Conservation (phyloP, 108 stramenopile species). For the Nannochloropsis gaditana region DNA sequence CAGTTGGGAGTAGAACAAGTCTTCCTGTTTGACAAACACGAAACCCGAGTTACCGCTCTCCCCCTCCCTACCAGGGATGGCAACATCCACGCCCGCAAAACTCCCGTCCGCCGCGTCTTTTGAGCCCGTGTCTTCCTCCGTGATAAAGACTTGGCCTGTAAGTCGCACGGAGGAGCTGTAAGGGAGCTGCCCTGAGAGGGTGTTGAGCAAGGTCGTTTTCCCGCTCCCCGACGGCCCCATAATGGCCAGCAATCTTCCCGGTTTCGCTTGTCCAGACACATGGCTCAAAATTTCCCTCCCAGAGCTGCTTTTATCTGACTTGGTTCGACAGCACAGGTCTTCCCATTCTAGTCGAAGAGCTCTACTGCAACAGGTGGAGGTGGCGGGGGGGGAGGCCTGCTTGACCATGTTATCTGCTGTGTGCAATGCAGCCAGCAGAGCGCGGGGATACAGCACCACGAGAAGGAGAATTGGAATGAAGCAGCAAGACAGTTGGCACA, state of each 20-base stretch:
- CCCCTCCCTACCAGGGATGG: not conserved
- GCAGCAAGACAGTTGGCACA: too few relatives aligned
- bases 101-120: not conserved
- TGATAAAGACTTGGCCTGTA: not conserved
- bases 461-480: too few relatives aligned
- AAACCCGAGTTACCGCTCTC: not conserved
- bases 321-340: not conserved
- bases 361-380: not conserved
- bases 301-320: not conserved
- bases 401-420: not conserved
- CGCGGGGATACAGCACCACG: too few relatives aligned
- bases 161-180: not conserved
- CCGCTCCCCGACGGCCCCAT: slow-evolving; percentile 42
- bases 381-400: not conserved
- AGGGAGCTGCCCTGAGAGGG: slow-evolving; percentile 31
- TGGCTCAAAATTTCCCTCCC: not conserved
- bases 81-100: not conserved
- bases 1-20: slow-evolving; percentile 34
- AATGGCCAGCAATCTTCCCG: slow-evolving; percentile 32
- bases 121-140: not conserved
- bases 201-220: slow-evolving; percentile 37
- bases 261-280: slow-evolving; percentile 1
- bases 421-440: too few relatives aligned
- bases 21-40: slow-evolving; percentile 39
- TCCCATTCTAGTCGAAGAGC: not conserved